Evolutionary conservation across 2,329 filamentous ascomycete genomes (phyloP).

Genomic region (Trichoderma aggressivum): DNA sequence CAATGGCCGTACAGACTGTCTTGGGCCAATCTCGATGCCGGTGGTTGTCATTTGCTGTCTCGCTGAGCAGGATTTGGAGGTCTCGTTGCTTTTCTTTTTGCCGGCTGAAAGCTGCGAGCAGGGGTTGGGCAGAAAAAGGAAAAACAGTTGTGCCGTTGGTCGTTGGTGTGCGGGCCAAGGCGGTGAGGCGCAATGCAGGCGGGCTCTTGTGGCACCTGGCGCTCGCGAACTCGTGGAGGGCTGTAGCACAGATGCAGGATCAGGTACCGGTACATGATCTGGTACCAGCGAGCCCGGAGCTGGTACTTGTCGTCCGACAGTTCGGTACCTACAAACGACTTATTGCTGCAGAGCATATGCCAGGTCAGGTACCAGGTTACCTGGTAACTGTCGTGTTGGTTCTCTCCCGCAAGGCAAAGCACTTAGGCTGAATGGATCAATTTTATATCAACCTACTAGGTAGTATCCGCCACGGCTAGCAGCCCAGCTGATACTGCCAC

Average conservation of each 20-base stretch:
- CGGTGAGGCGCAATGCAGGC: conserved; percentile 10
- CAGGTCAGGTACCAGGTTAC: neutral
- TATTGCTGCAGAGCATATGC: neutral
- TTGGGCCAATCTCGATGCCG: neutral
- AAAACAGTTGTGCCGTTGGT: conserved; percentile 19
- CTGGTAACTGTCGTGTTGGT: neutral
- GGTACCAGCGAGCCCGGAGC: neutral
- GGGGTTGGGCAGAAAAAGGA: conserved; percentile 17
- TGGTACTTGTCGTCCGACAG: neutral
- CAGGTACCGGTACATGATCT: neutral
- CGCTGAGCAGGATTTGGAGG: neutral
- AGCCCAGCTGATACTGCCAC: neutral
- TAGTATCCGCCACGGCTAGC: neutral
- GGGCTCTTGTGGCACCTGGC: conserved; percentile 1
- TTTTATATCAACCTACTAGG: neutral
- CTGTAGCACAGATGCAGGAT: neutral
- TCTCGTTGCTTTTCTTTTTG: neutral
- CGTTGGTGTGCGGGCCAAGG: conserved; percentile 9
- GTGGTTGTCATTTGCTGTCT: neutral
- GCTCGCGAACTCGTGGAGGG: conserved; percentile 5
- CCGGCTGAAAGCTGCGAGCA: conserved; percentile 7
- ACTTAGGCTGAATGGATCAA: neutral
- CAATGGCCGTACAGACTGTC: neutral
- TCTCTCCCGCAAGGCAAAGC: neutral
- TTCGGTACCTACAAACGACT: neutral